These are phyloP conservation scores for Fusarium tuaranense DNA, from an alignment of 2,329 filamentous ascomycete species.

Conservation along the genomic window DNA sequence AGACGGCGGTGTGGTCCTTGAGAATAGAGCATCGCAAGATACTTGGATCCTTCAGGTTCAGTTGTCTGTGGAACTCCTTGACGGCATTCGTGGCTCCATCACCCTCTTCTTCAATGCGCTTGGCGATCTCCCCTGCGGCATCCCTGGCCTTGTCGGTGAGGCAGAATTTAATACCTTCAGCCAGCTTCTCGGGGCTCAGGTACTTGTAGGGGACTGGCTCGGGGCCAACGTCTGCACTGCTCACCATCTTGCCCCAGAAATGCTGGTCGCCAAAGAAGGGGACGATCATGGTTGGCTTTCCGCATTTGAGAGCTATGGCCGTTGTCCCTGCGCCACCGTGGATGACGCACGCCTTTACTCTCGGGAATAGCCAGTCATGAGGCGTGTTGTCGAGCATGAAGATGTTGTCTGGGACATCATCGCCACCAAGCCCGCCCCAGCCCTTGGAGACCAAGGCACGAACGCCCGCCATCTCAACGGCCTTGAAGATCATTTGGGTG, in stretches of 20 bases:
- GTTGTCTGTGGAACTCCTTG: constrained; percentile 71
- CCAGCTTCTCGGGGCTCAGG: constrained; percentile 71
- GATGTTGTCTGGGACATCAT: constrained; percentile 70
- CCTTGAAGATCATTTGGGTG: constrained; percentile 78
- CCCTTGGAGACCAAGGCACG: constrained; percentile 80
- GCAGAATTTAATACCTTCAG: constrained; percentile 77
- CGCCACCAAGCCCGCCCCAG: constrained; percentile 77
- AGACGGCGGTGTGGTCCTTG: constrained; percentile 71
- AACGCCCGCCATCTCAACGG: constrained; percentile 73
- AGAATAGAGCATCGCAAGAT: constrained; percentile 76
- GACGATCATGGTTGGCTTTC: constrained; percentile 79
- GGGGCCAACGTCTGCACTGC: constrained; percentile 72
- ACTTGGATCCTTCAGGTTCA: constrained; percentile 63
- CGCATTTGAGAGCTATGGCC: constrained; percentile 78
- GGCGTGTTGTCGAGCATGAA: constrained; percentile 81
- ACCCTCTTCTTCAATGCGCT: constrained; percentile 70
- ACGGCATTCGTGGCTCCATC: constrained; percentile 79
- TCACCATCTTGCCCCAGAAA: constrained; percentile 81
- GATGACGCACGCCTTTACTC: constrained; percentile 74
- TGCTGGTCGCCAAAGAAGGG: constrained; percentile 85
- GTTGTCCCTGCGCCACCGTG: constrained; percentile 85
- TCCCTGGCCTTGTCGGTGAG: constrained; percentile 69
- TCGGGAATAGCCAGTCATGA: constrained; percentile 82
- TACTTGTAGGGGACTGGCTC: constrained; percentile 76
- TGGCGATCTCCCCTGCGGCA: constrained; percentile 70